Base-by-base conservation (phyloP, 2,329 filamentous ascomycete species). In the Aspergillus neoniger region DNA sequence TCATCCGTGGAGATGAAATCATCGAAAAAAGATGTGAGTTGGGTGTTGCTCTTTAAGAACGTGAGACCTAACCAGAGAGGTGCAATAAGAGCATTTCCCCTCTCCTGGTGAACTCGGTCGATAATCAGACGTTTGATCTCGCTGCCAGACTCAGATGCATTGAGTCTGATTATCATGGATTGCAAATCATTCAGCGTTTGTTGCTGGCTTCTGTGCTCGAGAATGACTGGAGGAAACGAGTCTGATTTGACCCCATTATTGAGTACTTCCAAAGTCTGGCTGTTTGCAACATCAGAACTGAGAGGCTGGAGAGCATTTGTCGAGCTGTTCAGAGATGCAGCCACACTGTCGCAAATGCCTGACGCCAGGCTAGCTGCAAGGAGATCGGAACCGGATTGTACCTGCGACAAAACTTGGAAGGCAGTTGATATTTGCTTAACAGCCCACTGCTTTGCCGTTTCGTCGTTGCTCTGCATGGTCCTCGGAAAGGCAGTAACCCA, bases 401-500 rank as follows among this genome's bases (percentile, higher is more conserved):
- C 80, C 4, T 83, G 80, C 17, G 83, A 84, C 19, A 95, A 79
- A 7, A 94, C 74, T 30, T 85, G 82, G 55, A 91, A 87, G 0
- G 90, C 88, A 51, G 88, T 89, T 14, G 89, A 85, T n/a, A 99
- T 83, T 63, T 94, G 91, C 28, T 84, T 83, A 25, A 98, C 84
- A 2, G 88, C 87, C 58, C 85, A 83, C 63, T 87, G 83, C 73
- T 96, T 96, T 28, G 84, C 81, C n/a, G 82, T 82, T 67, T 96
- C 92, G 68, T 98, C 92, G 66, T 88, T 89, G 8, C 88, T 86
- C 72, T 94, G 91, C 87, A 97, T 93, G 14, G 91, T 77, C 15
- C 92, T 85, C 5, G 94, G 89, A 17, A 99, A 83, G 43, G 91
- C 88, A 2, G 86, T 86, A 23, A 93, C 84, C 92, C 93, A 97